Percentiles rank a stretch among this genome's conserved stretches.
These are phyloP conservation scores for Epichloe gansuensis DNA, from an alignment of 2,329 filamentous ascomycete genomes.

Conservation along the genomic window DNA sequence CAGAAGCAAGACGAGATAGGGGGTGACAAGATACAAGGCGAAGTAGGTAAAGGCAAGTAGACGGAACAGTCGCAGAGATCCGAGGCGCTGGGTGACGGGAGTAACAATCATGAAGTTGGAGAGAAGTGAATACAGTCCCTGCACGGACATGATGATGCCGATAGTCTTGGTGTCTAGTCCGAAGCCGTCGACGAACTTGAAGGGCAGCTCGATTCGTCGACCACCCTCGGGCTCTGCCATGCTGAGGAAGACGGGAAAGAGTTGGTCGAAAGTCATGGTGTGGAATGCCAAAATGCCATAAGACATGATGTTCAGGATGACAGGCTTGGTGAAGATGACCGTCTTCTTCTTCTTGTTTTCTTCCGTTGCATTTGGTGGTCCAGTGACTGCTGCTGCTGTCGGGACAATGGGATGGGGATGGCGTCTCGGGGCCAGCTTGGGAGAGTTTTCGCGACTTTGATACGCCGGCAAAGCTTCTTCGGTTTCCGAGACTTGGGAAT, in stretches of 20 bases:
- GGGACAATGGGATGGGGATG: conserved; percentile 11
- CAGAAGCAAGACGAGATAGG: conserved; percentile 80
- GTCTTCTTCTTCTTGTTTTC: conserved; percentile 31
- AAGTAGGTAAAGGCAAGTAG: conserved; percentile 75
- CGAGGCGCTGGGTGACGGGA: conserved; percentile 58
- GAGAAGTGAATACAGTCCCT: conserved; percentile 81
- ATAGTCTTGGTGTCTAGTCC: conserved; percentile 72
- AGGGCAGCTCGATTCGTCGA: conserved; percentile 51
- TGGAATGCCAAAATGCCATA: conserved; percentile 93
- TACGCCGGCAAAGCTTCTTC: conserved; percentile 59
- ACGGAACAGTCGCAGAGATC: conserved; percentile 70
- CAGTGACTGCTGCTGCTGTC: neutral
- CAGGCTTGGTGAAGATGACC: conserved; percentile 58
- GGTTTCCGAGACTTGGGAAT: conserved; percentile 7
- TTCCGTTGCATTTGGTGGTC: neutral
- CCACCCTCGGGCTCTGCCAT: conserved; percentile 38
- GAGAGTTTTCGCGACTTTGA: conserved; percentile 45
- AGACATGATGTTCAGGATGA: conserved; percentile 75
- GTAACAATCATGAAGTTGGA: conserved; percentile 79
- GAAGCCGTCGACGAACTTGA: conserved; percentile 82
- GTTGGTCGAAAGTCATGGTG: conserved; percentile 90
- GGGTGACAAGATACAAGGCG: conserved; percentile 71
- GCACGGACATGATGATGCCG: conserved; percentile 75
- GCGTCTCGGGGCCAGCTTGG: conserved; percentile 26
- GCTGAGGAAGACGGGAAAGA: conserved; percentile 85